These are phyloP conservation scores for Epichloe scottii DNA, from an alignment of 2,329 filamentous ascomycete species.

Conservation along the genomic window DNA sequence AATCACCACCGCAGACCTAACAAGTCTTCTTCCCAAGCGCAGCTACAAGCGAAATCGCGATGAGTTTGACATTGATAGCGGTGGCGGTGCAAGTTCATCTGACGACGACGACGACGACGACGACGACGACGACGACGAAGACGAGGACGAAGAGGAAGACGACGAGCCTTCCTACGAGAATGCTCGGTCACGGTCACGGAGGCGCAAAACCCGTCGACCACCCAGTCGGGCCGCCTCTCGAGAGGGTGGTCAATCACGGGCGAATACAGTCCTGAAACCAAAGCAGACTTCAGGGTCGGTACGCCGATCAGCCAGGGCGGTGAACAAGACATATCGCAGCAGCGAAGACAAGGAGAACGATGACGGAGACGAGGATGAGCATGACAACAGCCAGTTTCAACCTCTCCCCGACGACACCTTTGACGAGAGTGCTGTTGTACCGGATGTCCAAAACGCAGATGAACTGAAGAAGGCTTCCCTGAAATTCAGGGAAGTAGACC, in stretches of 20 bases:
- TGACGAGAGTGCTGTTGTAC: constrained; percentile 17
- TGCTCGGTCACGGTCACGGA: constrained; percentile 16
- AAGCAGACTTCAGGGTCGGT: constrained; percentile 12
- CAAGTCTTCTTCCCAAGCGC: constrained; percentile 40
- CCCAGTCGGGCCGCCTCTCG: constrained; percentile 14
- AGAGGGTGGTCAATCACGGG: not conserved
- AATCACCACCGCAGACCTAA: constrained; percentile 41
- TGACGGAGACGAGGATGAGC: constrained; percentile 19
- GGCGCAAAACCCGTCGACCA: constrained; percentile 20
- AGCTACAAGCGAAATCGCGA: constrained; percentile 29
- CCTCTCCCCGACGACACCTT: constrained; percentile 35
- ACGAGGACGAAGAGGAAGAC: too few species aligned
- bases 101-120: constrained; percentile 38
- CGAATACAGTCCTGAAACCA: constrained; percentile 12
- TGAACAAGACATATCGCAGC: constrained; percentile 36
- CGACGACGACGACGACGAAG: constrained; percentile 40
- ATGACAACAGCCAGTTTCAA: constrained; percentile 26
- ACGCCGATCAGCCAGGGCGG: constrained; percentile 14
- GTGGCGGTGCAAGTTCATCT: constrained; percentile 35
- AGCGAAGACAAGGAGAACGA: constrained; percentile 49
- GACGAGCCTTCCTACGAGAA: constrained; percentile 42
- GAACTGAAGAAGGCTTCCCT: constrained; percentile 46
- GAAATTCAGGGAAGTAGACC: constrained; percentile 58
- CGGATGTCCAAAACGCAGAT: constrained; percentile 27
- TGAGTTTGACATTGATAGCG: constrained; percentile 29